These are phyloP conservation scores for Geotrichum histeridarum DNA, from an alignment of 1,139 yeast genomes.

Conservation along the genomic window DNA sequence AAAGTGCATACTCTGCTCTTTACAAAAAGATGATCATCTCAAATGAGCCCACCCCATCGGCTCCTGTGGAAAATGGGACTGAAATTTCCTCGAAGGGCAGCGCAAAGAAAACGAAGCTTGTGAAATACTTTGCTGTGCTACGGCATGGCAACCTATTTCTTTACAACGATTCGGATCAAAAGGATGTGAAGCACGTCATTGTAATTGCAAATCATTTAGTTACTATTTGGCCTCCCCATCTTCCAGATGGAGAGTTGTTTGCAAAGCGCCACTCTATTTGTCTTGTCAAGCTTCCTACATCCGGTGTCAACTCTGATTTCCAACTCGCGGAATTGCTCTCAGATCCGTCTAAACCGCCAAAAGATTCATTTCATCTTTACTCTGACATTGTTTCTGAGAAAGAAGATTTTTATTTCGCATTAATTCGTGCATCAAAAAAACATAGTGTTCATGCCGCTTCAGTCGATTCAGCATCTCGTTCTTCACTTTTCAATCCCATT, in stretches of 20 bases:
- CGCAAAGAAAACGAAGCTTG: slow-evolving; percentile 27
- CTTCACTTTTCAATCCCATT: slow-evolving; percentile 40
- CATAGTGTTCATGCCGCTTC: slow-evolving; percentile 14
- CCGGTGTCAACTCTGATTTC: slow-evolving; percentile 11
- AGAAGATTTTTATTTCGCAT: slow-evolving; percentile 87
- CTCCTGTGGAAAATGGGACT: slow-evolving; percentile 1
- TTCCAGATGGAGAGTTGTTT: slow-evolving; percentile 70
- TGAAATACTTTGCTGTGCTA: slow-evolving; percentile 39
- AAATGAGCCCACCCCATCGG: slow-evolving; percentile 1
- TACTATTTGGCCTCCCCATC: slow-evolving; percentile 74
- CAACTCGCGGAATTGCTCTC: slow-evolving; percentile 22
- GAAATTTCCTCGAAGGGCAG: not conserved
- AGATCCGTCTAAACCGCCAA: slow-evolving; percentile 40
- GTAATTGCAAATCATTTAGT: slow-evolving; percentile 67
- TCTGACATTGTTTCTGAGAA: slow-evolving; percentile 74
- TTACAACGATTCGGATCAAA: slow-evolving; percentile 62
- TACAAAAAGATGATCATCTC: slow-evolving; percentile 48
- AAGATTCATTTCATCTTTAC: slow-evolving; percentile 64
- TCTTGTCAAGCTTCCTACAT: slow-evolving; percentile 36
- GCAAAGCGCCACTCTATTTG: slow-evolving; percentile 77
- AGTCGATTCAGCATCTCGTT: slow-evolving; percentile 8
- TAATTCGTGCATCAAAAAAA: slow-evolving; percentile 66
- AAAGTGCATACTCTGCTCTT: slow-evolving; percentile 56
- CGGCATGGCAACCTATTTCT: slow-evolving; percentile 81
- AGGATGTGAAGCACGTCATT: slow-evolving; percentile 72